Evolutionary conservation across 495 filamentous ascomycete species (phyloP).

Genomic region (Tuber microsphaerosporum): DNA sequence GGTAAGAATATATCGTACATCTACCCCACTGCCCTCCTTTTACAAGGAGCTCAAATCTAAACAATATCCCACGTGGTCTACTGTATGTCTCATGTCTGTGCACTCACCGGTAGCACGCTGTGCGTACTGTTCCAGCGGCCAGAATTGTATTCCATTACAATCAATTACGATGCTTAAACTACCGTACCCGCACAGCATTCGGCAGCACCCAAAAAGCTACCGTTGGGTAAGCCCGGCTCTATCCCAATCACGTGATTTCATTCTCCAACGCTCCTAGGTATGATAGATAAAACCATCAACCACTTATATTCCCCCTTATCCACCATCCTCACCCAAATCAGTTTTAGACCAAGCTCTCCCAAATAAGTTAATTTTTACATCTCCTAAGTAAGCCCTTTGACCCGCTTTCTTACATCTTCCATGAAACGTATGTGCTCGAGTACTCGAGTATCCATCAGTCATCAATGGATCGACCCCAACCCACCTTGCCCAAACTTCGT

Average conservation of each 20-base stretch:
- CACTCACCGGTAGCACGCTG: not conserved
- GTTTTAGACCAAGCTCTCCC: not conserved
- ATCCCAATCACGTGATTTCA: not conserved
- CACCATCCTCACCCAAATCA: no score
- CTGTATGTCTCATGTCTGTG: not conserved
- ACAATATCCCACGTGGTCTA: not conserved
- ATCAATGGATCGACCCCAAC: slow-evolving; percentile 7
- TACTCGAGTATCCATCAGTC: not conserved
- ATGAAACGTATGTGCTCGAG: not conserved
- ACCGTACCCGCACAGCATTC: no score
- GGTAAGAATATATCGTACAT: not conserved
- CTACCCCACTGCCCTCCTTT: not conserved
- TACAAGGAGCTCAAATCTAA: no score
- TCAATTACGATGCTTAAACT: no score
- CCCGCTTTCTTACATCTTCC: not conserved
- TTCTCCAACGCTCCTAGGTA: not conserved
- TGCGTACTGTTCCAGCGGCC: no score
- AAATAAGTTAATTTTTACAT: not conserved
- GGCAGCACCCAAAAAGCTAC: no score
- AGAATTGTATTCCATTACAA: no score
- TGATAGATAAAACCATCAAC: not conserved
- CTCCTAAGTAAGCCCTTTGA: not conserved
- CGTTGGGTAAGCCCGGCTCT: not conserved
- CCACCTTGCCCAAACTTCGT: not conserved
- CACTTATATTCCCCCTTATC: not conserved